These are phyloP conservation scores for Madurella fahalii DNA, from an alignment of 2,329 filamentous ascomycete species.

Conservation along the genomic window DNA sequence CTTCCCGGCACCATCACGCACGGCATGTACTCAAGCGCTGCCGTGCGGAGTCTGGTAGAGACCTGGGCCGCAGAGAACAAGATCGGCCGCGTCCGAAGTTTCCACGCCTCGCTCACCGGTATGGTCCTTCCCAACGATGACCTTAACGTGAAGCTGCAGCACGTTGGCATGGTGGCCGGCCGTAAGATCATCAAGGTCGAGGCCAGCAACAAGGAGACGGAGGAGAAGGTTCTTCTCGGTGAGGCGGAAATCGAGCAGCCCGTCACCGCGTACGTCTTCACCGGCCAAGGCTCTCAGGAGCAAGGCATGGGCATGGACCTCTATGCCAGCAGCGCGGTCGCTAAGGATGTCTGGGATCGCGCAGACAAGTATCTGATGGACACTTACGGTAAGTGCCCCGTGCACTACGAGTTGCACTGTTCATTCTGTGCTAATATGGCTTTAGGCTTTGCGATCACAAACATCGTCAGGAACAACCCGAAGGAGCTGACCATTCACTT, in stretches of 20 bases:
- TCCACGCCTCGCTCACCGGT: slow-evolving; percentile 93
- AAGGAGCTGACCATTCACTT: slow-evolving; percentile 99
- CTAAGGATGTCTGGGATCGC: slow-evolving; percentile 95
- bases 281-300: slow-evolving; percentile 95
- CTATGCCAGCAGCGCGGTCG: slow-evolving; percentile 87
- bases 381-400: slow-evolving; percentile 73
- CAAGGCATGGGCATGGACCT: slow-evolving; percentile 99
- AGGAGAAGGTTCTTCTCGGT: slow-evolving; percentile 91
- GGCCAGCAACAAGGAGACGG: slow-evolving; percentile 89
- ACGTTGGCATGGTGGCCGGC: slow-evolving; percentile 94
- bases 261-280: slow-evolving; percentile 95
- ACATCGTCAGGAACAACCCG: slow-evolving; percentile 99
- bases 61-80: slow-evolving; percentile 99
- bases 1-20: slow-evolving; percentile 96
- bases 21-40: slow-evolving; percentile 98
- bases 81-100: slow-evolving; percentile 92
- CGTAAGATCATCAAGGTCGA: slow-evolving; percentile 99
- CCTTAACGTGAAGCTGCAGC: slow-evolving; percentile 90
- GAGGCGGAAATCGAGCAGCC: slow-evolving; percentile 98
- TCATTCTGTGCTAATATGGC: slow-evolving; percentile 16
- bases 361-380: slow-evolving; percentile 98
- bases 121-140: slow-evolving; percentile 98
- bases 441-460: slow-evolving; percentile 86
- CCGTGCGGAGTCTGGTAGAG: slow-evolving; percentile 92
- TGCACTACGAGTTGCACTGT: not conserved